These are phyloP conservation scores for Cunninghamia lanceolata DNA, from an alignment of 75 land plant species.

Conservation along the genomic window DNA sequence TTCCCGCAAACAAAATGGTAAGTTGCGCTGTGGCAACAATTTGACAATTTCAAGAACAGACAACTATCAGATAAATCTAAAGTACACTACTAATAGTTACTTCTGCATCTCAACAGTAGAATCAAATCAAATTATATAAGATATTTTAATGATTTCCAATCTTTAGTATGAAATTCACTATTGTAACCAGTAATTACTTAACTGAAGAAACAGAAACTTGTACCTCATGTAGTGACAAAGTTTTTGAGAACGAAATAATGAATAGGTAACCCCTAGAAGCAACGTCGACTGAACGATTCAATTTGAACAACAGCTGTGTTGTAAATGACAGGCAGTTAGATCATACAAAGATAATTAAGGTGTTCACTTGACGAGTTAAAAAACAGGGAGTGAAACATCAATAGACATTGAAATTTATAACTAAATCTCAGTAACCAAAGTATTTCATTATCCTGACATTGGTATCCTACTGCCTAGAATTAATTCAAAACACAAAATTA, in stretches of 20 bases:
- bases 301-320: constrained; percentile 80
- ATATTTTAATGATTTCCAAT: constrained; percentile 4
- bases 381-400: not conserved
- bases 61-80: not conserved
- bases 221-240: constrained; percentile 78
- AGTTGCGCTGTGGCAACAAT: constrained; percentile 41
- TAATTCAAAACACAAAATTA: not conserved
- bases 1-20: constrained; percentile 97
- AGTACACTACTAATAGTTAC: not conserved
- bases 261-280: constrained; percentile 82
- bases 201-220: not conserved
- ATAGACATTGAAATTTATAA: not conserved
- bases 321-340: not conserved
- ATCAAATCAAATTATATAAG: not conserved
- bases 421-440: not conserved
- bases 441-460: not conserved
- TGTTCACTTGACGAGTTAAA: not conserved
- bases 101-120: not conserved
- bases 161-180: not conserved
- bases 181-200: not conserved
- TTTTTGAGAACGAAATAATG: constrained; percentile 80
- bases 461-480: not conserved
- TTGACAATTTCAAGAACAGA: not conserved
- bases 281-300: constrained; percentile 87
- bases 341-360: not conserved